phyloP scores from a whole-genome alignment of 345 rosid species.

The Anacardium occidentale region DNA sequence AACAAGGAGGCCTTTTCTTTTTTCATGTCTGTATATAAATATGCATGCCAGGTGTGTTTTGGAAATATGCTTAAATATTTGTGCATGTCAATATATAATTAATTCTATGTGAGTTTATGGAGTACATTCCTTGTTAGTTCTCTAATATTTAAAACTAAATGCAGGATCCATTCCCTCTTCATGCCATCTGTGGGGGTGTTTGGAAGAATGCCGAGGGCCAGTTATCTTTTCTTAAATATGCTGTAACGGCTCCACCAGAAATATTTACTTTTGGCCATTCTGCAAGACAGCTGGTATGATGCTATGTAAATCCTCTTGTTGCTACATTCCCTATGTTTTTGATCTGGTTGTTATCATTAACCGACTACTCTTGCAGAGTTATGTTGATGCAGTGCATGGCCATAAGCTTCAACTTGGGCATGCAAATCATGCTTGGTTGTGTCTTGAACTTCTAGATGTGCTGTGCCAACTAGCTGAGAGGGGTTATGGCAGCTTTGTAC shows the following conservation, averaged over 20 bases:
- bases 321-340: neutral
- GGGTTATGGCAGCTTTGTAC: slow-evolving; percentile 34
- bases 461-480: slow-evolving; percentile 40
- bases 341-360: neutral
- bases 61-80: too few species aligned
- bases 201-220: slow-evolving; percentile 45
- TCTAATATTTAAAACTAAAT: neutral
- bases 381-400: slow-evolving; percentile 29
- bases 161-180: slow-evolving; percentile 44
- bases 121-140: neutral
- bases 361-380: slow-evolving; percentile 12
- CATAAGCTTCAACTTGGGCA: slow-evolving; percentile 32
- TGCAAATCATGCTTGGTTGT: slow-evolving; percentile 39
- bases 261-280: slow-evolving; percentile 43
- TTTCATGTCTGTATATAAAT: slow-evolving; percentile 33
- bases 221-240: slow-evolving; percentile 38
- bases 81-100: neutral
- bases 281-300: slow-evolving; percentile 31
- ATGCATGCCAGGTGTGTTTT: slow-evolving; percentile 32
- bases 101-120: neutral
- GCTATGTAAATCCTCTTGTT: neutral
- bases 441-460: slow-evolving; percentile 39
- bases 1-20: slow-evolving; percentile 35
- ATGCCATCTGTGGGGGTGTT: slow-evolving; percentile 31
- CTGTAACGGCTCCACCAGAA: slow-evolving; percentile 32